Percentiles rank a stretch among this genome's conserved stretches.
These are phyloP conservation scores for Cercophora samala DNA, from an alignment of 495 filamentous ascomycete genomes.

Conservation along the genomic window DNA sequence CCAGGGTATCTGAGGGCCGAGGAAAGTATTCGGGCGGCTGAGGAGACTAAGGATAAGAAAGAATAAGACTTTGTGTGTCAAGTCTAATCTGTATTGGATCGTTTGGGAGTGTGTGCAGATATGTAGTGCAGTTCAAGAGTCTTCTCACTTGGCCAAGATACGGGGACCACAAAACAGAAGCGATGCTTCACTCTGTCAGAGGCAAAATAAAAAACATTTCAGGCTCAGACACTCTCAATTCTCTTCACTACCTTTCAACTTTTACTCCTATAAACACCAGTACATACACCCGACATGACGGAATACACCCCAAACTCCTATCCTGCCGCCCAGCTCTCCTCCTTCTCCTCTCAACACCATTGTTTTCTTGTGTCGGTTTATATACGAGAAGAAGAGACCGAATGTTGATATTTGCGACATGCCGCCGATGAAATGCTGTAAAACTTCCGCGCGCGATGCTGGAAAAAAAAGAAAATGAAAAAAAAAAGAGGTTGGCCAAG, in stretches of 20 bases:
- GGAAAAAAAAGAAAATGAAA: neutral
- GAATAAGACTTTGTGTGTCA: neutral
- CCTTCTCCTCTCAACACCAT: neutral
- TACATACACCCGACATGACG: neutral
- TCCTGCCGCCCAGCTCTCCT: neutral
- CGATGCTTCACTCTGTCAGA: too few relatives aligned
- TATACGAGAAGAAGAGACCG: neutral
- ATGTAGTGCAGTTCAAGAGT: neutral
- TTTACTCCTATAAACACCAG: neutral
- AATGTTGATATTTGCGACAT: neutral
- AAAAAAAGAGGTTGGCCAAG: too few relatives aligned
- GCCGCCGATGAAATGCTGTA: neutral
- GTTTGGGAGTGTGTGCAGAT: too few relatives aligned
- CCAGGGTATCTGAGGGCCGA: neutral
- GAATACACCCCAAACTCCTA: neutral
- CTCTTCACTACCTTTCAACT: neutral
- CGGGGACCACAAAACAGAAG: too few relatives aligned
- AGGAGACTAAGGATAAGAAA: neutral
- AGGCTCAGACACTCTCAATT: neutral
- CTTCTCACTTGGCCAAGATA: too few relatives aligned
- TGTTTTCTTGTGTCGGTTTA: neutral
- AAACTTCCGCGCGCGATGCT: neutral
- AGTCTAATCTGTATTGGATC: too few relatives aligned
- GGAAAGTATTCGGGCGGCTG: neutral
- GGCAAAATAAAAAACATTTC: neutral